Evolutionary conservation across 1,139 yeast genomes (phyloP).

Genomic region (Candida mesenterica): DNA sequence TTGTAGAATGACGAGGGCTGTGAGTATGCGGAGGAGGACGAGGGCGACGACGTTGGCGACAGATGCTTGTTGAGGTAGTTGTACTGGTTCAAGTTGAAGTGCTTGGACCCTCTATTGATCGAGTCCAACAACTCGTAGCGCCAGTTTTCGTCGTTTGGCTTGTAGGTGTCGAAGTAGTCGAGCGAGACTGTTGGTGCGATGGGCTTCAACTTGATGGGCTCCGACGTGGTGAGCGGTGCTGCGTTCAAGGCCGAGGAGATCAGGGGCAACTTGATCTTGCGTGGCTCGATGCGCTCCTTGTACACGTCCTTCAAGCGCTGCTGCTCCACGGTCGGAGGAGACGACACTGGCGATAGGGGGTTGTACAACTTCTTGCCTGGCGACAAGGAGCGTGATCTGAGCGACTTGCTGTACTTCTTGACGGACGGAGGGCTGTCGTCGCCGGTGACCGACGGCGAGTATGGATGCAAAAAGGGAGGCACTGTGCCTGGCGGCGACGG

Average conservation of each 20-base stretch:
- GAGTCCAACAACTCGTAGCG: conserved; percentile 42
- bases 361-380: conserved; percentile 29
- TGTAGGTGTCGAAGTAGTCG: conserved; percentile 48
- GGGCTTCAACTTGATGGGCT: conserved; percentile 29
- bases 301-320: background rate
- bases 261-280: conserved; percentile 36
- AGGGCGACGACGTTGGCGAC: conserved; percentile 5
- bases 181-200: conserved; percentile 46
- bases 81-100: conserved; percentile 30
- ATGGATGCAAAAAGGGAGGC: conserved; percentile 7
- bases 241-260: conserved; percentile 38
- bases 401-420: conserved; percentile 11
- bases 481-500: conserved; percentile 27
- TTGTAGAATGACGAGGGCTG: conserved; percentile 13
- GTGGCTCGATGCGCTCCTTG: background rate
- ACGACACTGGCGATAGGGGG: conserved; percentile 26
- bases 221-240: conserved; percentile 21
- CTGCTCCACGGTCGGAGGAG: conserved; percentile 7
- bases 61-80: conserved; percentile 27
- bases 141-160: conserved; percentile 50
- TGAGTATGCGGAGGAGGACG: conserved; percentile 8
- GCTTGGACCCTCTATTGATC: conserved; percentile 32
- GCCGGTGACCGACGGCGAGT: background rate
- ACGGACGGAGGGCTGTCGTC: too few relatives aligned
- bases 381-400: conserved; percentile 35